These are phyloP conservation scores for Phytophthora pseudosyringae DNA, from an alignment of 352 stramenopile species.

Conservation along the genomic window DNA sequence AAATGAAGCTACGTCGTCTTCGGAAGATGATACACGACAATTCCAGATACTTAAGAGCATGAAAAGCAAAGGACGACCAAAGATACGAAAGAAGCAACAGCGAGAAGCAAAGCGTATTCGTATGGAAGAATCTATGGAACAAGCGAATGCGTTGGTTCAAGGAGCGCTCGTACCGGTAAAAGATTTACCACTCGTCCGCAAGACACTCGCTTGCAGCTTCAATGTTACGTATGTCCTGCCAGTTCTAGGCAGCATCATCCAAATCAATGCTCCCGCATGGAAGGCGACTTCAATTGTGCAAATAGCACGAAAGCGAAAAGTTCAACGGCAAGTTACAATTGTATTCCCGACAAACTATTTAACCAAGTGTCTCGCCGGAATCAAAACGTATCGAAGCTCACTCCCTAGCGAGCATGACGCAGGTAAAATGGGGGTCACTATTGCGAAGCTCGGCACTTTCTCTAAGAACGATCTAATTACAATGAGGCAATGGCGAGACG, in stretches of 20 bases:
- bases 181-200: slow-evolving; percentile 5
- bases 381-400: slow-evolving; percentile 4
- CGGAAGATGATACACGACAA: not conserved
- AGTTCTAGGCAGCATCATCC: not conserved
- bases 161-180: slow-evolving; percentile 8
- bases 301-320: not conserved
- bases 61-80: not conserved
- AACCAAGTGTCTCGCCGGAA: slow-evolving; percentile 4
- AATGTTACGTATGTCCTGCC: slow-evolving; percentile 1
- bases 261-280: not conserved
- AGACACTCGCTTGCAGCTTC: not conserved
- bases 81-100: not conserved
- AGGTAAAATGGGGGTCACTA: not conserved
- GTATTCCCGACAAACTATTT: slow-evolving; percentile 2
- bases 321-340: not conserved
- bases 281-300: slow-evolving; percentile 7
- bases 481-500: not conserved
- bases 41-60: not conserved
- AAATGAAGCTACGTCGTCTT: not conserved
- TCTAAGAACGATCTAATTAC: slow-evolving; percentile 1
- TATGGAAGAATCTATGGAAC: not conserved
- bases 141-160: not conserved
- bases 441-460: slow-evolving; percentile 2
- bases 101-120: not conserved
- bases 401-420: slow-evolving; percentile 3